Base-by-base conservation (phyloP, 208 protist genomes). In the Wallacemonas rigidus region DNA sequence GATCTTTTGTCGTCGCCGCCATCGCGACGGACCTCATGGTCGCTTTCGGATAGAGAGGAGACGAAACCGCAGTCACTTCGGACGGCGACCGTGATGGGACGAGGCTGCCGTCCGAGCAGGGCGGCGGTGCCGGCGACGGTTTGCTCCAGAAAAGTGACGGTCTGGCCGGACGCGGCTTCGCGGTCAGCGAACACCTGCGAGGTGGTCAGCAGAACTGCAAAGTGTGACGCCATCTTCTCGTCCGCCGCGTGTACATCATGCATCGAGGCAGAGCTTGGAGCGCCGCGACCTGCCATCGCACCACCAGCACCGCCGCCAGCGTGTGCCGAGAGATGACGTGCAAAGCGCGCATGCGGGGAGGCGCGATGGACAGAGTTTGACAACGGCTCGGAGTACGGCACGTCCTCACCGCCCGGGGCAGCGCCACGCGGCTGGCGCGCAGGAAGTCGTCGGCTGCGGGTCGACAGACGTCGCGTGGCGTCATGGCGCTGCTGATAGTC, bases 91-190 rank as follows among this genome's bases (percentile, higher is more conserved):
- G 71, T 63, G 35, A 96, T 53, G 26, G 87, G 81, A 47, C 72
- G 70, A 44, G 88, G 76, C n/a, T 77, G 44, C 5, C 80, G 76
- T 6, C 89, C 84, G 8, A 87, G 68, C 43, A 70, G 60, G 11
- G 85, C 84, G 15, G 69, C 76, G 26, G 85, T 91, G 57, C 90
- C 90, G 9, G 81, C 76, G 12, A 90, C 88, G 2, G 88, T 82
- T 78, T 93, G 83, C 68, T 96, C 92, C 15, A 96, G 50, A 60
- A 94, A 96, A 41, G 74, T 84, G 7, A 92, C 85, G 0, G 70
- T 86, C 15, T 71, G 58, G 1, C 55, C 67, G 12, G 72, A 62
- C 9, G 71, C 64, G 0, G 72, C 74, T 44, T 87, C 80, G 11
- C 76, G 77, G 45, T 35, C 80, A 43, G 81, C 67, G 39, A 94